phyloP scores from a whole-genome alignment of 305 asterid genomes.

The Solanum hybrid region DNA sequence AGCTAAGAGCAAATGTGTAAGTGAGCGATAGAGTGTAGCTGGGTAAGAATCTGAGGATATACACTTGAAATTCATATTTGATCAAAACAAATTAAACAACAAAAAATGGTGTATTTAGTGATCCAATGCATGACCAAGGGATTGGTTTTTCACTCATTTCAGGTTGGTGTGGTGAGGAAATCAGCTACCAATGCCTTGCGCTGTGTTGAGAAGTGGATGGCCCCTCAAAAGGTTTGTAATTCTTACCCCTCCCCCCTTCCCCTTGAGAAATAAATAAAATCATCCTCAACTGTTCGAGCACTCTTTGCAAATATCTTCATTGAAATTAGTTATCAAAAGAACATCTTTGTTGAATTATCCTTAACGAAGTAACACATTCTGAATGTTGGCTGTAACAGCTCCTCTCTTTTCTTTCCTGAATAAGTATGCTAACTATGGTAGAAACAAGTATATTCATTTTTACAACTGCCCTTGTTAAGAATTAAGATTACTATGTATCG shows the following conservation, averaged over 20 bases:
- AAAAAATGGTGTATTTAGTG: not conserved
- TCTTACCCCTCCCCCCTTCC: not conserved
- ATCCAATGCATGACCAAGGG: not conserved
- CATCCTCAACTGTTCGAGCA: not conserved
- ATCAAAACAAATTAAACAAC: not conserved
- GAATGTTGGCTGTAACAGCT: not conserved
- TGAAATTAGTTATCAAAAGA: not conserved
- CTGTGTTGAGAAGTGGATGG: slow-evolving; percentile 63
- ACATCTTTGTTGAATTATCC: not conserved
- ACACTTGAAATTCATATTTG: not conserved
- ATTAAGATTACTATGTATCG: not conserved
- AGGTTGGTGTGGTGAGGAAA: slow-evolving; percentile 78
- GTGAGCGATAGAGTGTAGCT: not conserved
- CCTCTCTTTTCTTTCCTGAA: not conserved
- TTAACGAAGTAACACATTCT: not conserved
- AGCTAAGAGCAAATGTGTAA: not conserved
- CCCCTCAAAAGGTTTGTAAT: slow-evolving; percentile 52
- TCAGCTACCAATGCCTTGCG: slow-evolving; percentile 45
- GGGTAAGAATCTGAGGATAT: not conserved
- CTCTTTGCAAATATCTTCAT: not conserved
- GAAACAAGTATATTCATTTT: not conserved
- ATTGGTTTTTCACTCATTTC: not conserved
- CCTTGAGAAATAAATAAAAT: not conserved
- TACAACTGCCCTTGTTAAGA: not conserved
- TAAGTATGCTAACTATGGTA: not conserved